Evolutionary conservation across 192 early-diverging fungal genomes (phyloP).

Genomic region (Linnemannia hyalina): DNA sequence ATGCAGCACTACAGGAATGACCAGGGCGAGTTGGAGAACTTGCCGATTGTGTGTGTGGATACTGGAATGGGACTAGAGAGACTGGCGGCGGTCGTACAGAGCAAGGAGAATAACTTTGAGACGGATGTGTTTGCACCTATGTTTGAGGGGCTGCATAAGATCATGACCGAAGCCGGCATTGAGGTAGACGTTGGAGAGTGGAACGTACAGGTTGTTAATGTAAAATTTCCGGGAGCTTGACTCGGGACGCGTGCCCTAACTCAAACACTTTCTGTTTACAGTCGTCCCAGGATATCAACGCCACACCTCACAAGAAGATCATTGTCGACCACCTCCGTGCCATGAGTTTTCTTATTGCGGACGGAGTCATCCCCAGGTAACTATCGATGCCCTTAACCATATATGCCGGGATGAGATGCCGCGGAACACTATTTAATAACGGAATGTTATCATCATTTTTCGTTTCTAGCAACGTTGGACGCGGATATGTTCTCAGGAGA

Average conservation of each 20-base stretch:
- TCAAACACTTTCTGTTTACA: neutral
- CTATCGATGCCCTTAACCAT: neutral
- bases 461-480: constrained; percentile 58
- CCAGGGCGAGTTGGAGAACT: constrained; percentile 57
- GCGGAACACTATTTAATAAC: neutral
- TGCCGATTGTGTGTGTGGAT: constrained; percentile 70
- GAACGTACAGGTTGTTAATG: neutral
- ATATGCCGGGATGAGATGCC: no score
- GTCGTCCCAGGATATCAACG: constrained; percentile 47
- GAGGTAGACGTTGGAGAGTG: constrained; percentile 8
- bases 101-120: constrained; percentile 65
- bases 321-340: constrained; percentile 70
- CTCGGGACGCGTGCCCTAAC: neutral
- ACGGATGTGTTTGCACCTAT: constrained; percentile 66
- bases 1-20: constrained; percentile 67
- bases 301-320: constrained; percentile 66
- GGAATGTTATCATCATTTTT: neutral
- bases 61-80: constrained; percentile 74
- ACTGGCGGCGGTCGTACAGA: constrained; percentile 65
- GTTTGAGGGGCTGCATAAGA: constrained; percentile 56
- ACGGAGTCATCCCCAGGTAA: constrained; percentile 70
- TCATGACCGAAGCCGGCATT: constrained; percentile 53
- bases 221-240: no score
- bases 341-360: constrained; percentile 69
- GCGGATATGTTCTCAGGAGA: constrained; percentile 71